Percentiles rank a stretch among this genome's conserved stretches.
Conservation (phyloP, 495 filamentous ascomycete species). For the Venustampulla echinocandica region DNA sequence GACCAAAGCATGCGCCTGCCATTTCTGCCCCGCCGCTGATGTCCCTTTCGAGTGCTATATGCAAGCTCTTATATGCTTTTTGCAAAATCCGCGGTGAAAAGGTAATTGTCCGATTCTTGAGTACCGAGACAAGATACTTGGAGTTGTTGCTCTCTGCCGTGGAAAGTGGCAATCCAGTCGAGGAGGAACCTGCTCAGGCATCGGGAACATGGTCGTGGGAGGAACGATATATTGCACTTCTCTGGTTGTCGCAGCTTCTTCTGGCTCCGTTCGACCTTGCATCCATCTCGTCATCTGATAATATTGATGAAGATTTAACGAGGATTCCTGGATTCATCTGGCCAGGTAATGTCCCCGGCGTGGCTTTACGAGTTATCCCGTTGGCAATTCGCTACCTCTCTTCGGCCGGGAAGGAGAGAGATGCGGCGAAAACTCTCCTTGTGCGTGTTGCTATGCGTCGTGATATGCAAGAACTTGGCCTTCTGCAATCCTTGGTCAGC, state of each 20-base stretch:
- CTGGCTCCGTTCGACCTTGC: constrained; percentile 89
- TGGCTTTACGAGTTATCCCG: constrained; percentile 60
- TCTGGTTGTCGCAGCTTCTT: constrained; percentile 89
- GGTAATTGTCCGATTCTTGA: constrained; percentile 79
- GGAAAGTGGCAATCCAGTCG: constrained; percentile 26
- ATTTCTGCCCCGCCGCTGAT: constrained; percentile 37
- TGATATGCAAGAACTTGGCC: constrained; percentile 75
- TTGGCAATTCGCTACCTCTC: constrained; percentile 63
- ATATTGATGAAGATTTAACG: constrained; percentile 27
- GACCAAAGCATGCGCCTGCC: constrained; percentile 23
- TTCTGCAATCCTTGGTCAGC: constrained; percentile 53
- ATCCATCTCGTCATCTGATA: constrained; percentile 61
- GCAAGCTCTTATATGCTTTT: constrained; percentile 73
- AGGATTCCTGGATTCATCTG: constrained; percentile 35
- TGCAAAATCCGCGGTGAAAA: constrained; percentile 94
- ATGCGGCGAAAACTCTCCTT: constrained; percentile 74
- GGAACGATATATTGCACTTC: constrained; percentile 75
- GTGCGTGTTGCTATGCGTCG: constrained; percentile 70
- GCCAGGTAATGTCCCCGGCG: constrained; percentile 51
- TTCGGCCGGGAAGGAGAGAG: constrained; percentile 73
- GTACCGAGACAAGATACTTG: constrained; percentile 76
- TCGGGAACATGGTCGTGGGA: constrained; percentile 58
- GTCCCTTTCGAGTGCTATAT: constrained; percentile 61
- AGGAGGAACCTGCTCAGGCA: constrained; percentile 10
- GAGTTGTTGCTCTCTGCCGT: constrained; percentile 69